Evolutionary conservation across 164 flowering plant species (phyloP), one percentile per base, ranked within the genome.

Genomic region (Buxus sempervirens): DNA sequence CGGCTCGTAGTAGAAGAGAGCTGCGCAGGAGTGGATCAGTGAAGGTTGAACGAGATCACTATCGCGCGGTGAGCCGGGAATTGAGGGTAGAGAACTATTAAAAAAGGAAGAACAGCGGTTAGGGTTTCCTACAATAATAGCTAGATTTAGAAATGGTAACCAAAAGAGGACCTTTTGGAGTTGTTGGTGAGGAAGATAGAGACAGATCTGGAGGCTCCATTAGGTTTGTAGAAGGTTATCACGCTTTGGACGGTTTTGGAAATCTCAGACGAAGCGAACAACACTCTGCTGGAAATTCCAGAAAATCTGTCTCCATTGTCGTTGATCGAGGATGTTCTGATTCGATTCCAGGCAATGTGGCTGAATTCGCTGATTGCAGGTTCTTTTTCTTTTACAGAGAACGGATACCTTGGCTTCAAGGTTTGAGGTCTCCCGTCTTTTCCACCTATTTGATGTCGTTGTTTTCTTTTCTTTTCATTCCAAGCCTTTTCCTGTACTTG

Each of bases 341-440:
- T 25, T 1, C 59, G 26, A n/a, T 49, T 45, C 56, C 64, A 10
- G 14, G 24, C 51, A 51, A 59, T 68, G 71, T 58, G 27, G 63
- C 56, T 67, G 23, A 54, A 59, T 9, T 21, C 20, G 21, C 15
- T 25, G 10, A 45, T 1, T 48, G 49, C 71, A 68, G 64, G 71
- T 68, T 60, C 9, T 56, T 56, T 20, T 58, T 67, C 45, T 8
- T 15, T 5, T 45, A 32, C n/a, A 10, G 51, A 45, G 51, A 45
- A 10, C 1, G 5, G 51, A 9, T 27, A 15, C 21, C 8, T 60
- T 68, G 21, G 26, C 49, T 49, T 68, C 64, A 59, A 60, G 57
- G 64, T 21, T 45, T 48, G 13, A 57, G 70, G 64, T 68, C 58
- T 60, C 27, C 36, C 45, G 70, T 59, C 59, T 57, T 68, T 66